Evolutionary conservation across 2,329 filamentous ascomycete genomes (phyloP).

Genomic region (Neonectria coccinea): DNA sequence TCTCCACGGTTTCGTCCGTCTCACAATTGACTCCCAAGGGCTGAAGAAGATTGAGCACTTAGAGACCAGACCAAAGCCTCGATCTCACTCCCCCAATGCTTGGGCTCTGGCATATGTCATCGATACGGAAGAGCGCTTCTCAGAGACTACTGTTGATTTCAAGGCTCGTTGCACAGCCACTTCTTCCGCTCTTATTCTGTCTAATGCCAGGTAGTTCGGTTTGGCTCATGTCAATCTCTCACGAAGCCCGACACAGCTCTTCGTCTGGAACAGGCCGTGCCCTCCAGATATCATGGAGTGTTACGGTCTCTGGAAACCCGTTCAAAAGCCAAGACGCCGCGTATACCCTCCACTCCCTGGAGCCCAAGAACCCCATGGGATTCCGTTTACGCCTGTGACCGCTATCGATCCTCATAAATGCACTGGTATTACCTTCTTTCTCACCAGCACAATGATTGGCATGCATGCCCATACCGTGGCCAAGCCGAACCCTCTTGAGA

Average conservation of each 20-base stretch:
- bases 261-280: conserved; percentile 2
- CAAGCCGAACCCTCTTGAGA: not conserved
- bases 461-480: conserved; percentile 3
- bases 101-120: conserved; percentile 2
- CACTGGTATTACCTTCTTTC: conserved; percentile 7
- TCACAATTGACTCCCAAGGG: conserved; percentile 12
- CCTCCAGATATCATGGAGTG: not conserved
- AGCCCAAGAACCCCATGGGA: not conserved
- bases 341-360: no score
- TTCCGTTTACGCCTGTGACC: not conserved
- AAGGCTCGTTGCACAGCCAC: not conserved
- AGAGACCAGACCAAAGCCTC: not conserved
- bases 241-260: not conserved
- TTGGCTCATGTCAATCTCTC: conserved; percentile 2
- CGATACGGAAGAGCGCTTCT: not conserved
- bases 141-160: conserved; percentile 13
- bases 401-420: not conserved
- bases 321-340: no score
- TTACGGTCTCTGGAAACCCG: not conserved
- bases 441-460: not conserved
- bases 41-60: conserved; percentile 10
- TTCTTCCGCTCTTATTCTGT: not conserved
- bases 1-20: not conserved
- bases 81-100: not conserved
- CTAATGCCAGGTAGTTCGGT: not conserved